Evolutionary conservation across 2,329 filamentous ascomycete genomes (phyloP), one percentile per base, ranked within the genome.

Genomic region (Hypoxylon sp.): DNA sequence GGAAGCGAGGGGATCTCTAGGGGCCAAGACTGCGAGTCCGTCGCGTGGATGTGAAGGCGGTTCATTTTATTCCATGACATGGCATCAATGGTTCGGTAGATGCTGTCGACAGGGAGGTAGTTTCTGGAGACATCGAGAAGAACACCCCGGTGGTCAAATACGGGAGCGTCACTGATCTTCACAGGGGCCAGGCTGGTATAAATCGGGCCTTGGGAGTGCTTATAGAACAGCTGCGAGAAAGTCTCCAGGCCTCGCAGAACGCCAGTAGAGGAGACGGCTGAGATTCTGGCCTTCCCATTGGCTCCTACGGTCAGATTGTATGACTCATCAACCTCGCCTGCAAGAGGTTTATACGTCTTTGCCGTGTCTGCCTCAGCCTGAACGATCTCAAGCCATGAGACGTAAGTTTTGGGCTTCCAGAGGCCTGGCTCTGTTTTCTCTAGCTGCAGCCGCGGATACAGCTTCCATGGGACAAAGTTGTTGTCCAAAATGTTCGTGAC

Each of bases 21-120:
- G 0, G 94, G 94, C 91, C 93, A 97, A 3, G 92, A 92, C 79
- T 97, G 93, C 14, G 91, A 90, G 79, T 97, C 93, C 3, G 92
- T 96, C 63, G 91, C 85, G 82, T 97, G 93, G 59, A 95, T 83
- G 80, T 96, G 93, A 62, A 97, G 85, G 5, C 90, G 86, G 81
- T 96, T 96, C 84, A 96, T 87, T 82, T 97, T 96, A 82, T 90
- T 93, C 86, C 89, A 94, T 1, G 91, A 84, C 71, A 92, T 81
- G 44, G 89, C 91, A 76, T 97, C 92, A 71, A 97, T 92, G 59
- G 90, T 93, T 55, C 90, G 88, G 75, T 90, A 85, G 72, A 97
- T 90, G 74, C 92, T 88, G 3, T 83, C 78, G 24, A 92, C 81
- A 0, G 88, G 85, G 79, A 91, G 92, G 81, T 86, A 96, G 75